Evolutionary conservation across 805 yeast species (phyloP).

Genomic region (Myxozyma sirexii): DNA sequence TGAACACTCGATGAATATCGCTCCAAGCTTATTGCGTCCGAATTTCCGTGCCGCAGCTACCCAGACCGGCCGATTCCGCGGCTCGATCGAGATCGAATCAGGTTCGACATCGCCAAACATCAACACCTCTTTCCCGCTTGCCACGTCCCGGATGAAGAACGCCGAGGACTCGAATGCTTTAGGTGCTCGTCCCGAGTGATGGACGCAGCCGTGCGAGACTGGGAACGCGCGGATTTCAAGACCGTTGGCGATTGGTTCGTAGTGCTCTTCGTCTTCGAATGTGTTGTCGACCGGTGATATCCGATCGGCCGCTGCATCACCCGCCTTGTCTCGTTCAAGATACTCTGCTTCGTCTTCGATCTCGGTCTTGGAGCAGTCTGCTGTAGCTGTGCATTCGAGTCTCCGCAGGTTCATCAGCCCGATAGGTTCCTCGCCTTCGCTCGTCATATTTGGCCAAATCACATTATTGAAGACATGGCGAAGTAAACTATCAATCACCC

Average conservation of each 20-base stretch:
- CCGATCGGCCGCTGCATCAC: background rate
- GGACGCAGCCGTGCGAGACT: constrained; percentile 45
- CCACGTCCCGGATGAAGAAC: constrained; percentile 53
- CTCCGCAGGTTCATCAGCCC: constrained; percentile 26
- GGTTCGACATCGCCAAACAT: constrained; percentile 86
- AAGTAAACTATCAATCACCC: constrained; percentile 57
- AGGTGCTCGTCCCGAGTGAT: constrained; percentile 22
- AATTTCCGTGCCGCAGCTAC: constrained; percentile 52
- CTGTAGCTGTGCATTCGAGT: background rate
- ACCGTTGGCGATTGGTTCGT: constrained; percentile 20
- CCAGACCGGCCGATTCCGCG: constrained; percentile 58
- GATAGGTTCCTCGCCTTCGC: constrained; percentile 36
- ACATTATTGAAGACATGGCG: constrained; percentile 67
- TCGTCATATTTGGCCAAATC: constrained; percentile 76
- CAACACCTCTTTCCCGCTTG: constrained; percentile 48
- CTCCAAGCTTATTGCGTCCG: constrained; percentile 47
- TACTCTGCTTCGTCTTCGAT: background rate
- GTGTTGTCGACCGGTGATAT: constrained; percentile 16
- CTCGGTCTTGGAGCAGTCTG: background rate
- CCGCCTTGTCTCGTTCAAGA: background rate
- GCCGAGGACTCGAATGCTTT: constrained; percentile 56
- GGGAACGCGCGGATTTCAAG: constrained; percentile 34
- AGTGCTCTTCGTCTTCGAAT: constrained; percentile 21
- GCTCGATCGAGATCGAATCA: constrained; percentile 52
- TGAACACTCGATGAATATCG: constrained; percentile 80